Evolutionary conservation across 2,329 filamentous ascomycete species (phyloP).

Genomic region (Cladophialophora chaetospira): DNA sequence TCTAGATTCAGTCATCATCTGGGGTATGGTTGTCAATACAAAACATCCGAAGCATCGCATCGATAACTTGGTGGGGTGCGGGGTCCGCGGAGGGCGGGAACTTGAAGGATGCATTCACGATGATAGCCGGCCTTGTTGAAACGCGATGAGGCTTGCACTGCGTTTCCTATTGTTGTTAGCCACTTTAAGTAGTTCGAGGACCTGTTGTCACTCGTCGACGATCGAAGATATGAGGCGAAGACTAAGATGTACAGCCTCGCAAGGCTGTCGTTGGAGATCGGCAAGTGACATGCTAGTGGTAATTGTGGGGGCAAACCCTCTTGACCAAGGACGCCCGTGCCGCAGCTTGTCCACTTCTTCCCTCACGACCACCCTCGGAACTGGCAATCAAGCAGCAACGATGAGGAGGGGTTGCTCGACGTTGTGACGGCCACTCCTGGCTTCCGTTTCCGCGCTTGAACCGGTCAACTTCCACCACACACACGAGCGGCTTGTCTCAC

Average conservation of each 20-base stretch:
- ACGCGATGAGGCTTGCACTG: no score
- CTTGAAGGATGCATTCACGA: no score
- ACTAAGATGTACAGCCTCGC: neutral
- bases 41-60: neutral
- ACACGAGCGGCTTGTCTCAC: slow-evolving; percentile 6
- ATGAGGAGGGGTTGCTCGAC: neutral
- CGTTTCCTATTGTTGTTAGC: no score
- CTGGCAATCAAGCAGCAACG: neutral
- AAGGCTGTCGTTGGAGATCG: neutral
- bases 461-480: neutral
- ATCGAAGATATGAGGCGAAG: neutral
- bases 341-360: no score
- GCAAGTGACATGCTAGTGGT: neutral
- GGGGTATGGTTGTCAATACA: neutral
- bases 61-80: no score
- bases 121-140: no score
- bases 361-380: no score
- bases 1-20: neutral
- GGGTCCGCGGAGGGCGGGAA: no score
- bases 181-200: no score
- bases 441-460: neutral
- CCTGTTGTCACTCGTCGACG: no score
- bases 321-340: neutral
- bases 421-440: neutral
- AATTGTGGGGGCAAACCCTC: neutral